A percentile compares a stretch with the other conserved stretches of the same genome.
Conservation (phyloP, 139 green algal genomes). For the Chlorella vulgaris region DNA sequence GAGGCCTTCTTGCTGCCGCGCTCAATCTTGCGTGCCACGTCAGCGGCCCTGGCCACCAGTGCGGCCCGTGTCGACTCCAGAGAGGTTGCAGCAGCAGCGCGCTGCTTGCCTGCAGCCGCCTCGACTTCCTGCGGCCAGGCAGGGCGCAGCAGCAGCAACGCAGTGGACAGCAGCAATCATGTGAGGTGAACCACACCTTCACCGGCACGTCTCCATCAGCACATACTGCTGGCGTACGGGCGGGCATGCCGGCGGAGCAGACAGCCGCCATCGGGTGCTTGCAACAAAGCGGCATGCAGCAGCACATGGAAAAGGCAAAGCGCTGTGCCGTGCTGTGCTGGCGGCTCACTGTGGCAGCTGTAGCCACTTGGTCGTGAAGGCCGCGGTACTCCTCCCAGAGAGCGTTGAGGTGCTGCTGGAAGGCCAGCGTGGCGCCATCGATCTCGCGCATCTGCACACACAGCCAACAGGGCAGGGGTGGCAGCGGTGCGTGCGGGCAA, state of each 20-base stretch:
- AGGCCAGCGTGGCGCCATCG: neutral
- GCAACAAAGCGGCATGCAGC: too few species aligned
- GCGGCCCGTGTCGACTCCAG: neutral
- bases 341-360: neutral
- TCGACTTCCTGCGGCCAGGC: neutral
- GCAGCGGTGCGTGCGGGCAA: too few species aligned
- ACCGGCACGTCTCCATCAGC: too few species aligned
- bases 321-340: too few species aligned
- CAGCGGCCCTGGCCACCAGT: neutral
- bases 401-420: conserved; percentile 21
- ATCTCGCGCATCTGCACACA: conserved; percentile 20
- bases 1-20: neutral
- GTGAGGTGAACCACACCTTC: too few species aligned
- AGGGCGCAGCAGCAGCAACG: neutral
- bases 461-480: neutral
- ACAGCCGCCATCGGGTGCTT: too few species aligned
- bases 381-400: conserved; percentile 33
- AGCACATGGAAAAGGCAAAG: too few species aligned
- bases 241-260: too few species aligned
- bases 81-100: neutral
- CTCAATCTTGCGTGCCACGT: conserved; percentile 13
- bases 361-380: conserved; percentile 4
- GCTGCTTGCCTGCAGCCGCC: conserved; percentile 1
- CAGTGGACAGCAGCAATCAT: neutral
- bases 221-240: too few species aligned